phyloP scores from a whole-genome alignment of 2,329 filamentous ascomycete genomes.

The Herpotrichia juniperi region DNA sequence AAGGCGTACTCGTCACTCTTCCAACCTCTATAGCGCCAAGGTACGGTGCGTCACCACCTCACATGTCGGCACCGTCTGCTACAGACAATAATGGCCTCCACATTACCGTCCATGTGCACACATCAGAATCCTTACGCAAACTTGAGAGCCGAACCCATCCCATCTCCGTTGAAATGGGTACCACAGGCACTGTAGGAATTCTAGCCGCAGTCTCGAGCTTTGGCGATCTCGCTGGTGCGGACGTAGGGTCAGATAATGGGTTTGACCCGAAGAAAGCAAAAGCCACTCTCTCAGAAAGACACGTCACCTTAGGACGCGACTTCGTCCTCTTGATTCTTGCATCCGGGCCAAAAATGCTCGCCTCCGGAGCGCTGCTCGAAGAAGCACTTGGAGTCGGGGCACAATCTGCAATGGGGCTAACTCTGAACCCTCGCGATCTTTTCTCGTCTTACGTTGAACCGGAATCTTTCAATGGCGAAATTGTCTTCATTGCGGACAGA shows the following conservation, averaged over 20 bases:
- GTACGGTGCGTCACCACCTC: conserved; percentile 11
- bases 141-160: conserved; percentile 9
- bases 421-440: conserved; percentile 9
- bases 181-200: neutral
- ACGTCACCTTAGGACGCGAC: conserved; percentile 2
- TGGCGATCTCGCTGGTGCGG: neutral
- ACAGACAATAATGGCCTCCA: neutral
- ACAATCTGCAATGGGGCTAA: conserved; percentile 9
- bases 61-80: neutral
- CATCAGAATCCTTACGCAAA: neutral
- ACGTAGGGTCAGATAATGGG: neutral
- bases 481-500: conserved; percentile 15
- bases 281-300: conserved; percentile 7
- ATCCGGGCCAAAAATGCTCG: conserved; percentile 1
- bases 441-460: conserved; percentile 2
- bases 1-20: conserved; percentile 14
- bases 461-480: conserved; percentile 8
- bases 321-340: conserved; percentile 13
- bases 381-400: no score
- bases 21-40: conserved; percentile 20
- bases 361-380: conserved; percentile 5
- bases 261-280: conserved; percentile 4
- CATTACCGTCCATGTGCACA: conserved; percentile 6
- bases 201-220: neutral
- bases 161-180: conserved; percentile 11